Base-by-base conservation (phyloP, 2,329 filamentous ascomycete species). In the Venturia nashicola region DNA sequence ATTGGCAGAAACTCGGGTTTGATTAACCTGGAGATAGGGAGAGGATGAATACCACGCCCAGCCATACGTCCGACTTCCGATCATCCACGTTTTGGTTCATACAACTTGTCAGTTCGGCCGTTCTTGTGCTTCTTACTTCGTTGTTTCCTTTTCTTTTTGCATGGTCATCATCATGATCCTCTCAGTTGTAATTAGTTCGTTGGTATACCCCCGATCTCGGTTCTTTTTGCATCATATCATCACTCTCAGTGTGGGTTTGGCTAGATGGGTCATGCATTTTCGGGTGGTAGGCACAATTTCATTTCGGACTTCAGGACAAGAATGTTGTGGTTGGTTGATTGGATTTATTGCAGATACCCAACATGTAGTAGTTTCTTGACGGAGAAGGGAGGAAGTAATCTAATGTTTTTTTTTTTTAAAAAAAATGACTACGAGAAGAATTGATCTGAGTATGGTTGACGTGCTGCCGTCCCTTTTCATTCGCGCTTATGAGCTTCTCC, bases 161-260 rank as follows among this genome's bases (percentile, higher is more conserved):
- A 36, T 36, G 5, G 14, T 27, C 9, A 27, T 27, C n/a, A 48
- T 36, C 51, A 36, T 34, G 18, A n/a, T 16, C 27, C 36, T 57
- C 27, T 2, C 32, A 36, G 7, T 20, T 36, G 27, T 57, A 36
- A 20, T 57, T 57, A 57, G 51, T 57, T 54, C 48, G 3, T 54
- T 57, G 51, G 32, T 57, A 57, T 57, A 36, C 27, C 51, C 51
- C 51, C 27, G 48, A 57, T 57, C 51, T 57, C 32, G 51, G 51
- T 16, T 57, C 16, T 9, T 36, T 36, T 57, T 51, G 46, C 46
- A 51, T 51, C 44, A 46, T 11, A 20, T n/a, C 51, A n/a, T 57
- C 27, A 57, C 7, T n/a, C 32, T 57, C 51, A 57, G 14, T 11
- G 5, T 57, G 32, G 5, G 51, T 57, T 57, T 18, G 27, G 14